A percentile compares a stretch with the other conserved stretches of the same genome.
Evolutionary conservation across 305 asterid genomes (phyloP).

Genomic region (Solanum chacoense): DNA sequence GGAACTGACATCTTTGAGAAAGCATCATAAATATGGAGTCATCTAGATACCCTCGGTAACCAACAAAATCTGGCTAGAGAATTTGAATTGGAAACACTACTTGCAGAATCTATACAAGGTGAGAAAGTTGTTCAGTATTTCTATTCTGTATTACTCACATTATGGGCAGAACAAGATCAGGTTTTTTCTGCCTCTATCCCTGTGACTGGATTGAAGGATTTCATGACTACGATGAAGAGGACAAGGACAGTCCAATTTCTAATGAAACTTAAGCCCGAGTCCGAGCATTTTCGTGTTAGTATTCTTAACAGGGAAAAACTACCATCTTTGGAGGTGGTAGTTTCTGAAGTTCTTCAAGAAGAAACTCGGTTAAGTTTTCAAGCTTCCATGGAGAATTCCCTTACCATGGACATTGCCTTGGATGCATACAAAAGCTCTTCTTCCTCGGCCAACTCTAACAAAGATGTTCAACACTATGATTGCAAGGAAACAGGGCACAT

Average conservation of each 20-base stretch:
- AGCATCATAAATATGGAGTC: neutral
- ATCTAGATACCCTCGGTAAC: neutral
- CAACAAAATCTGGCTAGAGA: neutral
- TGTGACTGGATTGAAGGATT: neutral
- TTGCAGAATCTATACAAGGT: neutral
- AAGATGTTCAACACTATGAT: neutral
- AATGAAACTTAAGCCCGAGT: neutral
- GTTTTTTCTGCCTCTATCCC: neutral
- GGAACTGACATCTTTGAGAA: too few species aligned
- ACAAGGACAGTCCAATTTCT: neutral
- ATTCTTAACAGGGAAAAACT: neutral
- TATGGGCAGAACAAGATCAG: neutral
- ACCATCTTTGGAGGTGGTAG: neutral
- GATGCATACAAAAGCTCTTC: neutral
- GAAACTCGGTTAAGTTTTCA: neutral
- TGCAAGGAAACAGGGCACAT: neutral
- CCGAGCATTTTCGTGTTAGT: neutral
- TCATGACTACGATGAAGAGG: neutral
- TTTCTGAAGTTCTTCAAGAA: neutral
- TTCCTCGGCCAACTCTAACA: neutral
- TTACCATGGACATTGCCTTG: neutral
- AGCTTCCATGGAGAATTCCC: neutral
- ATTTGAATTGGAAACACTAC: neutral
- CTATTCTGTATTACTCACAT: neutral
- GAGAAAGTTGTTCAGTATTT: neutral